Evolutionary conservation across 805 yeast genomes (phyloP).

Genomic region (Jamesozyma jinghongensis): DNA sequence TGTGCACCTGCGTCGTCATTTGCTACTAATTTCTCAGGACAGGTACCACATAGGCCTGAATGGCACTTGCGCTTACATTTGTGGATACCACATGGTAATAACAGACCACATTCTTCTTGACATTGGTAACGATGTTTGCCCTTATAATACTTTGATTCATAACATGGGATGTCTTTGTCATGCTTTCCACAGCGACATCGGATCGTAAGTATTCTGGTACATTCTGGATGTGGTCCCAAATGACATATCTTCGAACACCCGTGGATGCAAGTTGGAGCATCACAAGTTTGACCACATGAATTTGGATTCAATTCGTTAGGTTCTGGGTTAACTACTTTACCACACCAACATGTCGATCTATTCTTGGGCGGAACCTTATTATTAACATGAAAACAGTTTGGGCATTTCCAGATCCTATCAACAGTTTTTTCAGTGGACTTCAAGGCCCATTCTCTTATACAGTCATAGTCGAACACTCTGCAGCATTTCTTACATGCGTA

Average conservation of each 20-base stretch:
- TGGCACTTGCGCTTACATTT: conserved; percentile 59
- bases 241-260: conserved; percentile 71
- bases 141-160: conserved; percentile 57
- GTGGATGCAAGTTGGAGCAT: conserved; percentile 57
- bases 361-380: conserved; percentile 47
- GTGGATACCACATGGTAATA: conserved; percentile 66
- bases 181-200: conserved; percentile 68
- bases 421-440: conserved; percentile 59
- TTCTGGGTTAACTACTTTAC: conserved; percentile 59
- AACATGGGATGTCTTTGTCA: conserved; percentile 58
- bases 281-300: conserved; percentile 82
- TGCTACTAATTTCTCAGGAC: conserved; percentile 37
- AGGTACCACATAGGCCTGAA: conserved; percentile 72
- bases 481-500: conserved; percentile 78
- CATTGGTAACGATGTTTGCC: conserved; percentile 37
- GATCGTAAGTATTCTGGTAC: conserved; percentile 66
- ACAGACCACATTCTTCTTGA: conserved; percentile 47
- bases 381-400: conserved; percentile 44
- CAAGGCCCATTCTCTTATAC: conserved; percentile 81
- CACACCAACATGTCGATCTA: conserved; percentile 70
- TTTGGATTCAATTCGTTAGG: conserved; percentile 58
- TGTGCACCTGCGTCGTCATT: conserved; percentile 5
- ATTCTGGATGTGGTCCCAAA: conserved; percentile 79
- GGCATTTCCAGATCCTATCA: conserved; percentile 73
- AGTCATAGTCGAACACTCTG: conserved; percentile 76